phyloP scores from a whole-genome alignment of 169 alveolate genomes.

The Plasmodium ovale region DNA sequence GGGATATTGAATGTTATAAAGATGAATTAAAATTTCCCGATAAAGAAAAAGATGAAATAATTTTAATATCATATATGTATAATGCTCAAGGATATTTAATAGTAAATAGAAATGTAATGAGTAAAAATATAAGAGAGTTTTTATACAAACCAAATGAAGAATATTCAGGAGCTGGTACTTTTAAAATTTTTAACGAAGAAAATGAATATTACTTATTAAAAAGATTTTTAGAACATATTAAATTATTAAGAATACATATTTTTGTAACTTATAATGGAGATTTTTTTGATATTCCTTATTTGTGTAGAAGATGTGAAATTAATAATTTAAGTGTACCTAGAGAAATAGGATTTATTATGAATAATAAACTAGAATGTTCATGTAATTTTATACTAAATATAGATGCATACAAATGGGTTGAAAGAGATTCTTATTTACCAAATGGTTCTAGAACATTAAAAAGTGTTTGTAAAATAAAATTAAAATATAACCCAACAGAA shows the following conservation, averaged over 20 bases:
- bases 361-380: constrained; percentile 88
- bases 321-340: constrained; percentile 91
- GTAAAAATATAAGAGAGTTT: constrained; percentile 95
- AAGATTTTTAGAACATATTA: constrained; percentile 82
- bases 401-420: constrained; percentile 99
- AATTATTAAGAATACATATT: constrained; percentile 90
- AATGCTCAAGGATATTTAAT: constrained; percentile 97
- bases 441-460: constrained; percentile 93
- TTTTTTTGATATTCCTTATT: constrained; percentile 98
- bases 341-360: constrained; percentile 88
- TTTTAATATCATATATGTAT: constrained; percentile 95
- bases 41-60: constrained; percentile 91
- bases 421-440: constrained; percentile 99
- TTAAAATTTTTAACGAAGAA: constrained; percentile 81
- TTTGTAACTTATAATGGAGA: constrained; percentile 99
- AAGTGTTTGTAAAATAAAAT: constrained; percentile 97
- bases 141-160: constrained; percentile 97
- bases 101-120: constrained; percentile 94
- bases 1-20: constrained; percentile 99
- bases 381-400: constrained; percentile 92
- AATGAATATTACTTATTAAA: constrained; percentile 79
- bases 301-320: constrained; percentile 93
- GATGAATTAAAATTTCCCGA: constrained; percentile 99
- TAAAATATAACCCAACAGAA: constrained; percentile 99
- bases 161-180: constrained; percentile 91